Evolutionary conservation across 169 alveolate genomes (phyloP), one percentile per base, ranked within the genome.

Genomic region (Plasmodium vivax): DNA sequence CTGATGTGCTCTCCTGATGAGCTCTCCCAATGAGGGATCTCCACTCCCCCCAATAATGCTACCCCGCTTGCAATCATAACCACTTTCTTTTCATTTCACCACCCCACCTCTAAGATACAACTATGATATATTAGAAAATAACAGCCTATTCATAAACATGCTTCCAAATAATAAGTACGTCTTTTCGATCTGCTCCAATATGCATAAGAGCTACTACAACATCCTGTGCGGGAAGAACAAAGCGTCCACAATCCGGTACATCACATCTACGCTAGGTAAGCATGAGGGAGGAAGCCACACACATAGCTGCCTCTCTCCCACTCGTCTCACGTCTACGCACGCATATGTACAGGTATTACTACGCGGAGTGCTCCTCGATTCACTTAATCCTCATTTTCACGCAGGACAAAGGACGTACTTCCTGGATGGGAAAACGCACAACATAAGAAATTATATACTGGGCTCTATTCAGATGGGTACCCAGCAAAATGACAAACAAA

Each of bases 181-280:
- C 10, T 90, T 56, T 58, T 80, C 90, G 14, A 90, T 90, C 68
- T 90, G 94, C 75, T 90, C 94, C 68, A 90, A 90, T 41, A 90
- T 90, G 34, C 34, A 90, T 43, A 90, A 90, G 23, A 80, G 91
- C n/a, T 80, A 90, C 41, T 90, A 90, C 27, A 90, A 80, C 56
- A 80, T 90, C n/a, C 10, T 90, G 47, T 41, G 75, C 23, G 94
- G 94, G 36, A 54, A 62, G 9, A 90, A 90, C 90, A 90, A 80
- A 79, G 71, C 83, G 19, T 90, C 91, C 47, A 90, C 94, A 14
- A 79, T 90, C 16, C 30, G 54, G 27, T 90, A 90, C 43, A 90
- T 90, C 72, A 90, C 94, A 30, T 90, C 94, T 3, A 62, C 94
- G 58, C 47, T 90, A 62, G 94, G 94, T 90, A 90, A 80, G 51